phyloP scores from a whole-genome alignment of 2,329 filamentous ascomycete species.

The Zymoseptoria pseudotritici region DNA sequence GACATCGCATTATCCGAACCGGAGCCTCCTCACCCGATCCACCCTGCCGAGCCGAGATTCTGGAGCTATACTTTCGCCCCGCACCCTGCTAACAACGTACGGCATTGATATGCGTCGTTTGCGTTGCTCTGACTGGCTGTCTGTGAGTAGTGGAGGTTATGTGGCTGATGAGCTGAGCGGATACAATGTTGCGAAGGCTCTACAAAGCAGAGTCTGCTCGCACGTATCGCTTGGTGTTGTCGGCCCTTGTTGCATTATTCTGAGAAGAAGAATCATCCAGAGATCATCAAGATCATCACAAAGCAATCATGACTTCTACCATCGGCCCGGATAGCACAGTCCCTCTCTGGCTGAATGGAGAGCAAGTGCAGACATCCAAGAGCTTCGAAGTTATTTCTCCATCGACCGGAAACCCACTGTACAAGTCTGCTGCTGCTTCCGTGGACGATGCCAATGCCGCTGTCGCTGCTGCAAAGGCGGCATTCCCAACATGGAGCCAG shows the following conservation, averaged over 20 bases:
- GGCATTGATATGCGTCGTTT: background rate
- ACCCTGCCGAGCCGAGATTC: background rate
- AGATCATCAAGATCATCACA: background rate
- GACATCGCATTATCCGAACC: background rate
- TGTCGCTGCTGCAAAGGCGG: conserved; percentile 55
- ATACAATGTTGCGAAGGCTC: too few relatives aligned
- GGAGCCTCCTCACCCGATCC: background rate
- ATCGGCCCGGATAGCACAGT: conserved; percentile 13
- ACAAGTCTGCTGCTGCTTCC: conserved; percentile 51
- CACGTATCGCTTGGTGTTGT: too few relatives aligned
- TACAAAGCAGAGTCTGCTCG: too few relatives aligned
- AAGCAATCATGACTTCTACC: background rate
- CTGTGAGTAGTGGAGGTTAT: background rate
- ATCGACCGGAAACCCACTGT: conserved; percentile 42
- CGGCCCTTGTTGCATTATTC: background rate
- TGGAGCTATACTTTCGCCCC: background rate
- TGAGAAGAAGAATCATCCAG: background rate
- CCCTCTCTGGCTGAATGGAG: conserved; percentile 40
- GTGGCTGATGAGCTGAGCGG: background rate
- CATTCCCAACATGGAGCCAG: conserved; percentile 61
- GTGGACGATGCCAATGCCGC: conserved; percentile 49
- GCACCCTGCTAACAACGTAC: background rate
- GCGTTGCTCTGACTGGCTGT: background rate
- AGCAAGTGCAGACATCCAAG: conserved; percentile 38
- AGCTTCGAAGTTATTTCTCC: conserved; percentile 53